Conservation (phyloP, 805 yeast species). For the Schizosaccharomyces osmophilus region DNA sequence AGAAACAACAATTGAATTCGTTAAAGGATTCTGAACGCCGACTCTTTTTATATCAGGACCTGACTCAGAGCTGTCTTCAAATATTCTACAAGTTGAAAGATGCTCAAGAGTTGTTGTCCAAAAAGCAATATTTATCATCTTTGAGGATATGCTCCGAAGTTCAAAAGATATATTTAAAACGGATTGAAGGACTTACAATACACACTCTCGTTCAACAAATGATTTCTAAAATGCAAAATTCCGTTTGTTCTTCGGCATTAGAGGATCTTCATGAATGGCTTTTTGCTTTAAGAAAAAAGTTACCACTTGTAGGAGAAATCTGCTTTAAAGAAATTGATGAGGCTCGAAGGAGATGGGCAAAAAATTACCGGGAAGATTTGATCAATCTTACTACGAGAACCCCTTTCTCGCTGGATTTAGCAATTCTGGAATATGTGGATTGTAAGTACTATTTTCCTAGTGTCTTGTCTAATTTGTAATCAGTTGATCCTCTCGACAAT, state of each 20-base stretch:
- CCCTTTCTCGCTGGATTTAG: background rate
- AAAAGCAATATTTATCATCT: background rate
- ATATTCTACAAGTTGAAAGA: background rate
- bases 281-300: background rate
- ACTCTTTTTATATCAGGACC: background rate
- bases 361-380: background rate
- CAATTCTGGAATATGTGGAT: background rate
- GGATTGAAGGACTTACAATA: background rate
- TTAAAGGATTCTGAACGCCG: background rate
- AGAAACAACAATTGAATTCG: background rate
- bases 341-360: background rate
- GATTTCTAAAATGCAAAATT: background rate
- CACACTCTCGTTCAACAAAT: background rate
- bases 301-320: background rate
- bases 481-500: conserved; percentile 19
- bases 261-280: conserved; percentile 1
- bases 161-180: background rate
- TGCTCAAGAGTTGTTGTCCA: background rate
- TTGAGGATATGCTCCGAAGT: background rate
- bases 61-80: background rate
- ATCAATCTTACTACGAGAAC: background rate
- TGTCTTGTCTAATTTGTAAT: background rate
- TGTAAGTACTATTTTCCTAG: background rate
- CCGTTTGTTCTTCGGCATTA: background rate
- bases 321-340: background rate